Base-by-base conservation (phyloP, 2,329 filamentous ascomycete genomes). In the Neonectria ditissima region DNA sequence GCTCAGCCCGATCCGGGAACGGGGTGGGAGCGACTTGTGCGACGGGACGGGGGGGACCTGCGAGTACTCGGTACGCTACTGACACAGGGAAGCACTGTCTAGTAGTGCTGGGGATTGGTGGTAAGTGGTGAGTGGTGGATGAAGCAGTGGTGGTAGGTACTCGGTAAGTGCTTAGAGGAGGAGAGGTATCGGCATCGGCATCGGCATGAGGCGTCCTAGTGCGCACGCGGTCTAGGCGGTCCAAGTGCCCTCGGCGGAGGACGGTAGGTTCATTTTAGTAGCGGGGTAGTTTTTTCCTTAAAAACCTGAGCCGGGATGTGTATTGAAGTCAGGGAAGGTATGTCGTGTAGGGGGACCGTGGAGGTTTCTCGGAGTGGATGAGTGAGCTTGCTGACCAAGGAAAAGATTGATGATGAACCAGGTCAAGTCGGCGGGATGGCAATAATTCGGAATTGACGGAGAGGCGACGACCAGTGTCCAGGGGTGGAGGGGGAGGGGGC, bases 351-450 rank as follows among this genome's bases (percentile, higher is more conserved):
- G 26, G 43, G 11, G 48, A 16, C 8, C 32, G 24, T 30, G 16
- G 24, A 37, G 18, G 8, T 24, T n/a, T 37, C 28, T 45, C n/a
- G 24, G 16, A 6, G 14, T 43, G 20, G 26, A 44, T 45, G 26
- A 34, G 30, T 18, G 20, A 30, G 7, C 9, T 53, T 54, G 59
- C 63, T 59, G 65, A 66, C 65, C 63, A 66, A 68, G 57, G 59
- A 60, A 59, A 54, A 34, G 41, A 58, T 63, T 52, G 65, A 65
- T 69, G 65, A 72, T 72, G 59, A 66, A 64, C 65, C 62, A 63
- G 66, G 68, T 66, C 47, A 52, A 52, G 65, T 59, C 55, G 64
- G 59, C 62, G 54, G 47, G 44, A 48, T 58, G 43, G 55, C 34
- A 47, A 59, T 51, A 55, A 44, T 47, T 59, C 61, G 61, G 61